phyloP scores from a whole-genome alignment of 805 yeast species.

The Myxozyma udenii region DNA sequence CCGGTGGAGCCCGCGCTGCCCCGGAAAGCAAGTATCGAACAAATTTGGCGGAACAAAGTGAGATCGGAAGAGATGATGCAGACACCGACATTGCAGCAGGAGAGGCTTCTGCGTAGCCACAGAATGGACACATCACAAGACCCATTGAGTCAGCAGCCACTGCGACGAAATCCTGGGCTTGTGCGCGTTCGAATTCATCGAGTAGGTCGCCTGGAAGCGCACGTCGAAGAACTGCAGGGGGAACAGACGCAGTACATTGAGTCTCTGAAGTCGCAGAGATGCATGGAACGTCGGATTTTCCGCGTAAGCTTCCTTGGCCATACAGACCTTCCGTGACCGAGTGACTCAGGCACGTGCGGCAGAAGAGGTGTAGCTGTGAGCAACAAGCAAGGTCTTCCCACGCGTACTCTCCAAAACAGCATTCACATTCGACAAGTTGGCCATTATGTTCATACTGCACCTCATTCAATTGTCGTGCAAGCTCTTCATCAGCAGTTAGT shows the following conservation, averaged over 20 bases:
- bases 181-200: constrained; percentile 21
- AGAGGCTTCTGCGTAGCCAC: constrained; percentile 23
- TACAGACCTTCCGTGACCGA: constrained; percentile 23
- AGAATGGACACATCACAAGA: constrained; percentile 25
- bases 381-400: constrained; percentile 30
- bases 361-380: constrained; percentile 25
- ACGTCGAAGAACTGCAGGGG: constrained; percentile 16
- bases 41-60: constrained; percentile 3
- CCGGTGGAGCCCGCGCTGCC: neutral
- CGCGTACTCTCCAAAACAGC: constrained; percentile 28
- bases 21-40: neutral
- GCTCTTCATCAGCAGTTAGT: constrained; percentile 5
- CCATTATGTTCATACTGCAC: constrained; percentile 16
- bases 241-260: constrained; percentile 13
- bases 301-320: constrained; percentile 28
- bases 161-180: constrained; percentile 16
- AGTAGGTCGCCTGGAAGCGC: constrained; percentile 9
- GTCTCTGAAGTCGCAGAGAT: constrained; percentile 25
- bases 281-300: constrained; percentile 20
- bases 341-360: constrained; percentile 21
- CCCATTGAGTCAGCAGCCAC: constrained; percentile 7
- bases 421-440: constrained; percentile 28
- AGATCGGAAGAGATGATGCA: constrained; percentile 1
- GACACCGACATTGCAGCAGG: constrained; percentile 19
- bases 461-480: constrained; percentile 20